Evolutionary conservation across 2,329 filamentous ascomycete species (phyloP).

Genomic region (Botrytis hyacinthi): DNA sequence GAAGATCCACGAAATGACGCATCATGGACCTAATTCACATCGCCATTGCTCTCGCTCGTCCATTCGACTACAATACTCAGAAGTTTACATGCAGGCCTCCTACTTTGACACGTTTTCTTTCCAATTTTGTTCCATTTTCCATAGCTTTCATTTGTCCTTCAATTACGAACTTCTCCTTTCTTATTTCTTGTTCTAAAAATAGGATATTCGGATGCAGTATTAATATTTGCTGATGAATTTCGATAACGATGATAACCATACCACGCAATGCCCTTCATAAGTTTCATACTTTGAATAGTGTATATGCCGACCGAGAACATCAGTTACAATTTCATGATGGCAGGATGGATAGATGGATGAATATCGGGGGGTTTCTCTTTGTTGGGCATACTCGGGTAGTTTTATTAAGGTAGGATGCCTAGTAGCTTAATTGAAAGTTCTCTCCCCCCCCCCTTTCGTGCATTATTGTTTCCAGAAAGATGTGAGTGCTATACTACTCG

Average conservation of each 20-base stretch:
- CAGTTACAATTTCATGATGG: neutral
- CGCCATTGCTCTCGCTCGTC: neutral
- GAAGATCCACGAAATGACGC: no score
- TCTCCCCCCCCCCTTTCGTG: neutral
- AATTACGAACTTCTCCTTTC: neutral
- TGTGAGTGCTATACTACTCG: neutral
- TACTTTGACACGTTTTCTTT: neutral
- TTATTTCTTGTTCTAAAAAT: neutral
- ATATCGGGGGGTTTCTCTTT: neutral
- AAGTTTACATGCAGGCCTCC: neutral
- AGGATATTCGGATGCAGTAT: neutral
- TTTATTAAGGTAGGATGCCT: neutral
- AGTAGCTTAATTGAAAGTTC: neutral
- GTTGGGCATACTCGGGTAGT: neutral
- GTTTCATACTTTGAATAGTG: neutral
- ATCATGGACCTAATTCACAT: neutral
- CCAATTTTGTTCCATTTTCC: rapidly evolving
- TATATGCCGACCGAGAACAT: neutral
- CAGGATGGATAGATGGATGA: neutral
- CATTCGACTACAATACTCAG: neutral
- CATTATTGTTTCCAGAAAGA: neutral
- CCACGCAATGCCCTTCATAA: neutral
- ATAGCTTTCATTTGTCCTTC: neutral
- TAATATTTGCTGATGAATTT: neutral
- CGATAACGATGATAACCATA: neutral